Base-by-base conservation (phyloP, 306 rosid species). In the Datisca glomerata region DNA sequence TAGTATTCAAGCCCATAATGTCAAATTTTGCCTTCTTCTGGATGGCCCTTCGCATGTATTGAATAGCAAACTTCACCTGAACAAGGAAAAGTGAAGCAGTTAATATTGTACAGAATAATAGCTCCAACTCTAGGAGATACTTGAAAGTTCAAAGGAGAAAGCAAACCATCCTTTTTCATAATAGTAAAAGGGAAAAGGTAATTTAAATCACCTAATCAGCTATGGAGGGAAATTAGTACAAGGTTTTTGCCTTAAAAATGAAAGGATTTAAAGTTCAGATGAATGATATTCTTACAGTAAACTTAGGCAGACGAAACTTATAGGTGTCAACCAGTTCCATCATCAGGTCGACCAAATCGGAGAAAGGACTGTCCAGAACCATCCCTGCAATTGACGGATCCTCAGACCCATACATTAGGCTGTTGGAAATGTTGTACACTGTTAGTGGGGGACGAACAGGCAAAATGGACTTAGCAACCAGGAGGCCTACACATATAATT, bases 361-460 rank as follows among this genome's bases (percentile, higher is more conserved):
- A 75, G 61, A 89, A 84, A 46, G 98, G 98, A 42, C 95, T 89
- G 62, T 89, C 98, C 51, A 89, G 76, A 60, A 83, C 98, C 81
- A 89, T 78, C 68, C 93, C 95, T 27, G 95, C 95, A 49, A 89
- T 84, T 39, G 98, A 89, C 75, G 96, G 98, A 71, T 89, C 93
- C 69, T 80, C 98, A 24, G 93, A 79, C 49, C 92, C 95, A 72
- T 84, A 89, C 85, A 84, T 67, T 52, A 89, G 91, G 82, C 97
- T 89, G 85, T 69, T 59, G 53, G 49, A 9, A 62, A 63, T 33
- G 25, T 49, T 48, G 50, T 37, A 21, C 5, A 65, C 21, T 42
- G 67, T 54, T 46, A 80, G 42, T 41, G 61, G 56, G 40, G 51
- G 60, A 33, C 62, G 49, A 63, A 63, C 37, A 25, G 38, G 24